Percentiles rank a stretch among this genome's conserved stretches.
These are phyloP conservation scores for Plasmodium inui DNA, from an alignment of 169 alveolate species.

Conservation along the genomic window DNA sequence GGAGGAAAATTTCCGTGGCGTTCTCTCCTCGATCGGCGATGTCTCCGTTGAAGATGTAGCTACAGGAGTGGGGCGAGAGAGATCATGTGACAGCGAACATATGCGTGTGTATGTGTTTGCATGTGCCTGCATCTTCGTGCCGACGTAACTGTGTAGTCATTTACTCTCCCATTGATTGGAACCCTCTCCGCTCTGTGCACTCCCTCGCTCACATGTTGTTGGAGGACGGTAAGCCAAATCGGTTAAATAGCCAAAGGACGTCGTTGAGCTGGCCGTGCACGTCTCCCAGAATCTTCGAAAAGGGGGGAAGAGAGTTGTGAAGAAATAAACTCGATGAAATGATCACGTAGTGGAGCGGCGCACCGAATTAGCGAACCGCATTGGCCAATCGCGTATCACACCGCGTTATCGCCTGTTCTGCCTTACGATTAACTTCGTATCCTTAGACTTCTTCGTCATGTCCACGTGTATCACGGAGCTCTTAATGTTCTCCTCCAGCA, in stretches of 20 bases:
- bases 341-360: background rate
- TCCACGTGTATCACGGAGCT: constrained; percentile 51
- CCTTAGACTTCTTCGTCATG: constrained; percentile 31
- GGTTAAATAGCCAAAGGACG: constrained; percentile 90
- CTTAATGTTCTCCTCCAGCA: constrained; percentile 61
- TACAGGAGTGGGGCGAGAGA: background rate
- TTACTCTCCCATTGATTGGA: background rate
- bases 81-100: background rate
- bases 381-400: background rate
- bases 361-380: background rate
- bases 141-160: background rate
- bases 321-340: background rate
- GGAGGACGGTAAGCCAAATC: constrained; percentile 91
- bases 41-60: constrained; percentile 90
- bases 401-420: background rate
- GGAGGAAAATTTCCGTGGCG: constrained; percentile 90
- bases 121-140: background rate
- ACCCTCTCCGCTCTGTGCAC: background rate
- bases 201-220: constrained; percentile 79
- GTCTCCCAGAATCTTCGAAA: constrained; percentile 88
- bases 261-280: constrained; percentile 94
- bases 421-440: constrained; percentile 49
- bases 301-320: background rate
- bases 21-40: constrained; percentile 93
- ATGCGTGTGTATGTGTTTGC: background rate